A percentile compares a stretch with the other conserved stretches of the same genome.
Conservation (phyloP, 208 protist genomes). For the Crithidia bombi region DNA sequence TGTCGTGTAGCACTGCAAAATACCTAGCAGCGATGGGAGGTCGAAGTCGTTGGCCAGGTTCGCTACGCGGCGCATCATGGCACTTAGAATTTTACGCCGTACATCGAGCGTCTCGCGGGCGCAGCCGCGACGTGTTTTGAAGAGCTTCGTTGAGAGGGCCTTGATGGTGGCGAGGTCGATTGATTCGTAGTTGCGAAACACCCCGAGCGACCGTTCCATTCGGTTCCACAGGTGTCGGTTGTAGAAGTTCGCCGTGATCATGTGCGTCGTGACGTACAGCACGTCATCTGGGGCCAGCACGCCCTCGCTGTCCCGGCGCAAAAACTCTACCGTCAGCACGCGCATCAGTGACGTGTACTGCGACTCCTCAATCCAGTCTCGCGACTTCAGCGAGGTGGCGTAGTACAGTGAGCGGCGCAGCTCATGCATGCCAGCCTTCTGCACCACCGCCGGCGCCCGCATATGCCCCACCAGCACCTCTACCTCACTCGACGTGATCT, state of each 20-base stretch:
- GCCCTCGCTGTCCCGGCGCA: constrained; percentile 82
- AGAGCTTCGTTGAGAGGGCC: constrained; percentile 86
- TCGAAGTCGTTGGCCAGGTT: constrained; percentile 91
- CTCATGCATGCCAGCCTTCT: constrained; percentile 89
- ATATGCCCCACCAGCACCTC: constrained; percentile 59
- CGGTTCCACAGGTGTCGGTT: constrained; percentile 90
- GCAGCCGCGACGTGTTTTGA: constrained; percentile 84
- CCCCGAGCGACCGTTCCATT: constrained; percentile 68
- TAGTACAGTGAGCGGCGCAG: constrained; percentile 88
- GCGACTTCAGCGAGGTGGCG: constrained; percentile 69
- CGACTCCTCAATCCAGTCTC: constrained; percentile 64
- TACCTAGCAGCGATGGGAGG: constrained; percentile 81
- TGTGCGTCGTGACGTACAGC: constrained; percentile 84
- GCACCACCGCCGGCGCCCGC: constrained; percentile 59
- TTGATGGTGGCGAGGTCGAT: constrained; percentile 88
- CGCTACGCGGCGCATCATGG: constrained; percentile 75
- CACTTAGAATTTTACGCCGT: constrained; percentile 76
- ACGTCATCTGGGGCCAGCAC: constrained; percentile 88
- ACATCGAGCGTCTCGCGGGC: constrained; percentile 84
- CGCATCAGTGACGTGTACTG: constrained; percentile 83
- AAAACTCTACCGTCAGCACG: constrained; percentile 77
- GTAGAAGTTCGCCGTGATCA: constrained; percentile 88
- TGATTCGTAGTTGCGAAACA: constrained; percentile 61
- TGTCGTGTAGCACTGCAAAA: constrained; percentile 90
- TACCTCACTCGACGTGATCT: constrained; percentile 61